A percentile compares a stretch with the other conserved stretches of the same genome.
Conservation (phyloP, 345 rosid species). For the Salix purpurea region DNA sequence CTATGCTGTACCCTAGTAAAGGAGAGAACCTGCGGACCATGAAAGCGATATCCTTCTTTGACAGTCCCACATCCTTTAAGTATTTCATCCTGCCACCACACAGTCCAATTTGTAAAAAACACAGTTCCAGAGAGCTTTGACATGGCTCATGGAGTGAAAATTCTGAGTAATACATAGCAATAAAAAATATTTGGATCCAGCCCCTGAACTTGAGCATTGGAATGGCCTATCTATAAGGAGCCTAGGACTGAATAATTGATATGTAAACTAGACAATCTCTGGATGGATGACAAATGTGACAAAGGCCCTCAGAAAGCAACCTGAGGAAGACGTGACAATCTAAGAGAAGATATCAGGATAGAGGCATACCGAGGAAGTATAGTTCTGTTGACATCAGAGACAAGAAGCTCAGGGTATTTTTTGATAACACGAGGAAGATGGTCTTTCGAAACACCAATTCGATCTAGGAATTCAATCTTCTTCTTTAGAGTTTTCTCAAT, state of each 20-base stretch:
- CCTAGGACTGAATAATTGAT: too few species aligned
- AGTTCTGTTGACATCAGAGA: constrained; percentile 53
- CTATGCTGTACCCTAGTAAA: constrained; percentile 75
- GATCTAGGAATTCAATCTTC: constrained; percentile 57
- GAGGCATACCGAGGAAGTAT: constrained; percentile 61
- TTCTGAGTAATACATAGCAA: not conserved
- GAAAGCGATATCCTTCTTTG: constrained; percentile 55
- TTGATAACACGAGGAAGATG: constrained; percentile 63
- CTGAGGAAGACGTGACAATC: too few species aligned
- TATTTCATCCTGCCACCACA: constrained; percentile 56
- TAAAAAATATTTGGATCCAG: not conserved
- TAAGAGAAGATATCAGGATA: too few species aligned
- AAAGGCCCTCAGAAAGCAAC: too few species aligned
- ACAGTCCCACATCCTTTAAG: constrained; percentile 59
- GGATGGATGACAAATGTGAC: too few species aligned
- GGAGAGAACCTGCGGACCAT: constrained; percentile 86
- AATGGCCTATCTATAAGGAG: too few species aligned
- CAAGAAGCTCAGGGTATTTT: constrained; percentile 83
- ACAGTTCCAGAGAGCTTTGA: not conserved
- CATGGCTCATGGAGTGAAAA: not conserved
- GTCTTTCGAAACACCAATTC: constrained; percentile 49
- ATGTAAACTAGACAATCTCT: too few species aligned
- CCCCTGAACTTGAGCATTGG: too few species aligned
- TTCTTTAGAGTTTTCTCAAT: constrained; percentile 57
- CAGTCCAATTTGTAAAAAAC: not conserved